phyloP scores from a whole-genome alignment of 495 filamentous ascomycete genomes.

The Daldinia childiae region DNA sequence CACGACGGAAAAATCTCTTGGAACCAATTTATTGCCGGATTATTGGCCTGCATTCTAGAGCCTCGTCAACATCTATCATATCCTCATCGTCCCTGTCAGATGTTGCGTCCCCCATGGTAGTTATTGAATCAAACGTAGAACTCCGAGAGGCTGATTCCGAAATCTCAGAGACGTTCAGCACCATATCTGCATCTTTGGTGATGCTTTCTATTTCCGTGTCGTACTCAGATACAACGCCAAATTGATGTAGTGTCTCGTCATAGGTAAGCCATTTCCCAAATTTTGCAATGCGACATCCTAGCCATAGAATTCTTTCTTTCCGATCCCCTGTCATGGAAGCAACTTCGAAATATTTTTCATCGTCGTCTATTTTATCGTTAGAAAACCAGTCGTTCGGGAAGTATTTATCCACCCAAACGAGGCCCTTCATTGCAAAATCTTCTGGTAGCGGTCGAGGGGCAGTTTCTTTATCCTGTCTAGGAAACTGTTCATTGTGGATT shows the following conservation, averaged over 20 bases:
- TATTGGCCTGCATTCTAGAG: conserved; percentile 26
- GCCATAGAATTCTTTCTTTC: conserved; percentile 77
- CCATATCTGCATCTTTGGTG: conserved; percentile 32
- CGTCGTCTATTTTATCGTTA: conserved; percentile 74
- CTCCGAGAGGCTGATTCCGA: conserved; percentile 19
- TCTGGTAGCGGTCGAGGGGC: conserved; percentile 75
- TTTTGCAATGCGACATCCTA: conserved; percentile 67
- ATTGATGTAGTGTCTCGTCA: conserved; percentile 44
- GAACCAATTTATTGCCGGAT: conserved; percentile 29
- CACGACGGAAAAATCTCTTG: neutral
- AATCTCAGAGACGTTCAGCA: conserved; percentile 34
- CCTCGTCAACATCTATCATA: conserved; percentile 43
- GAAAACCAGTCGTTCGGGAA: conserved; percentile 77
- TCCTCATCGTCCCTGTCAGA: conserved; percentile 39
- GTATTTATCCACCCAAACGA: conserved; percentile 74
- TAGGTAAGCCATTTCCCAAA: conserved; percentile 50
- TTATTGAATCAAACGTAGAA: conserved; percentile 32
- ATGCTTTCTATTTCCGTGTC: conserved; percentile 38
- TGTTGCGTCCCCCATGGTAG: conserved; percentile 6
- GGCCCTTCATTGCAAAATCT: conserved; percentile 82
- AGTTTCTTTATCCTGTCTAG: conserved; percentile 59
- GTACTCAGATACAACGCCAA: conserved; percentile 43
- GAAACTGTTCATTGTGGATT: conserved; percentile 64
- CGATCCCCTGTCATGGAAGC: conserved; percentile 71
- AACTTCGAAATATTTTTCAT: conserved; percentile 76